These are phyloP conservation scores for Lactarius hatsudake DNA, from an alignment of 768 basidiomycete species.

Conservation along the genomic window DNA sequence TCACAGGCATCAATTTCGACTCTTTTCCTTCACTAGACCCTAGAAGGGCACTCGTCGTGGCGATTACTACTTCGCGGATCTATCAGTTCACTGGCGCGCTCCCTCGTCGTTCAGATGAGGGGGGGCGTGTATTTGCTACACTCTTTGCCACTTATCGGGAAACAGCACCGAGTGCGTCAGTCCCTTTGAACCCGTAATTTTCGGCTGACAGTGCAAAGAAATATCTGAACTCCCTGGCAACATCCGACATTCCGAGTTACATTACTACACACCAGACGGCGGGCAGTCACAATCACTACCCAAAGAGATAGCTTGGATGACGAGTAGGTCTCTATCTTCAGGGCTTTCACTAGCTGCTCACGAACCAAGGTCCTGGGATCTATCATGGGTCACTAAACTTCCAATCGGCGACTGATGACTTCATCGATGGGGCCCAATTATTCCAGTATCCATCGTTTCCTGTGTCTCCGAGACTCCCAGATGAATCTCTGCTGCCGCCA, in stretches of 20 bases:
- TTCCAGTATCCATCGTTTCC: constrained; percentile 65
- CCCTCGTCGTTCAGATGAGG: constrained; percentile 70
- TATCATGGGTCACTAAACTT: constrained; percentile 82
- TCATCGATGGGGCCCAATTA: constrained; percentile 74
- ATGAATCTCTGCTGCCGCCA: constrained; percentile 33
- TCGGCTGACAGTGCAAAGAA: constrained; percentile 48
- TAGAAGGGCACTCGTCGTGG: constrained; percentile 66
- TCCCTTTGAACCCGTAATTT: constrained; percentile 22
- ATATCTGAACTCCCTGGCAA: constrained; percentile 89
- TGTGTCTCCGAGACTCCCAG: constrained; percentile 34
- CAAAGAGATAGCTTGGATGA: constrained; percentile 85
- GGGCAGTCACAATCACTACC: constrained; percentile 70
- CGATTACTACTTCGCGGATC: constrained; percentile 82
- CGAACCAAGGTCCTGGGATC: constrained; percentile 68
- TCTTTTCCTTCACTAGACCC: constrained; percentile 64
- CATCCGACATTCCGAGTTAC: constrained; percentile 70
- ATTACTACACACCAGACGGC: constrained; percentile 71
- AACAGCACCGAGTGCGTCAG: constrained; percentile 67
- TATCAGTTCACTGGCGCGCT: constrained; percentile 82
- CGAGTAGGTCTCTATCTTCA: constrained; percentile 49
- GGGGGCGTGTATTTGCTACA: constrained; percentile 67
- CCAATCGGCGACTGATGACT: constrained; percentile 63
- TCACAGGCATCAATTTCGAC: constrained; percentile 85
- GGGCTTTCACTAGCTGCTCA: constrained; percentile 10
- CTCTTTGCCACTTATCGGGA: constrained; percentile 77